These are phyloP conservation scores for Spergularia bocconei DNA, from an alignment of 148 eudicot genomes.

Conservation along the genomic window DNA sequence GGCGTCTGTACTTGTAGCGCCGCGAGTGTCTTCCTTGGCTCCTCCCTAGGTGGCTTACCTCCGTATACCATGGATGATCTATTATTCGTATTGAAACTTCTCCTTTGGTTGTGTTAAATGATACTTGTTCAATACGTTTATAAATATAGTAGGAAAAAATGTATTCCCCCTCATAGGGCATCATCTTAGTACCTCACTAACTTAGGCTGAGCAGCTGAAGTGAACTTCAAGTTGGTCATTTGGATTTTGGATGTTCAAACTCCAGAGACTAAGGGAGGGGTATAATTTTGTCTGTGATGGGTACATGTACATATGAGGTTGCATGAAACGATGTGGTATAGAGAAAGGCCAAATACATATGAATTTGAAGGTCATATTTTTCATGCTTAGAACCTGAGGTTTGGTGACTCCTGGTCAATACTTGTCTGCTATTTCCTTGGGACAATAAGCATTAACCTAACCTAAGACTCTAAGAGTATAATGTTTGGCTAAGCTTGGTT, in stretches of 20 bases:
- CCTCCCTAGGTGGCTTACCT: background rate
- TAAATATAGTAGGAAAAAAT: background rate
- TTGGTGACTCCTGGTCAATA: background rate
- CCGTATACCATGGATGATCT: background rate
- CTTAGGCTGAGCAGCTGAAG: background rate
- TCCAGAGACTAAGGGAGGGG: background rate
- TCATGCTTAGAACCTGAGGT: conserved; percentile 1
- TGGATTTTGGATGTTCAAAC: background rate
- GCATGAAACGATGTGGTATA: background rate
- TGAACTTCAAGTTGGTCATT: background rate
- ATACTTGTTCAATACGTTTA: background rate
- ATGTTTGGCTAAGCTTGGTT: conserved; percentile 49
- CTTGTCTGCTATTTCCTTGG: background rate
- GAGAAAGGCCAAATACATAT: background rate
- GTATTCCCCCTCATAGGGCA: background rate
- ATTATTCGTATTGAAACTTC: too few relatives aligned
- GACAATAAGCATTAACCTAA: background rate
- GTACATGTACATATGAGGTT: background rate
- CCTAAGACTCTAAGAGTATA: background rate
- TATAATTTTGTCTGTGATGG: background rate
- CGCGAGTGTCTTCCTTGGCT: background rate
- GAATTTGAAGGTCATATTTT: background rate
- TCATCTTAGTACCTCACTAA: background rate
- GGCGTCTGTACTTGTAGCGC: background rate
- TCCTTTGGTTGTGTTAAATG: background rate